Base-by-base conservation (phyloP, 805 yeast genomes). In the Tanozyma kutaoensis region DNA sequence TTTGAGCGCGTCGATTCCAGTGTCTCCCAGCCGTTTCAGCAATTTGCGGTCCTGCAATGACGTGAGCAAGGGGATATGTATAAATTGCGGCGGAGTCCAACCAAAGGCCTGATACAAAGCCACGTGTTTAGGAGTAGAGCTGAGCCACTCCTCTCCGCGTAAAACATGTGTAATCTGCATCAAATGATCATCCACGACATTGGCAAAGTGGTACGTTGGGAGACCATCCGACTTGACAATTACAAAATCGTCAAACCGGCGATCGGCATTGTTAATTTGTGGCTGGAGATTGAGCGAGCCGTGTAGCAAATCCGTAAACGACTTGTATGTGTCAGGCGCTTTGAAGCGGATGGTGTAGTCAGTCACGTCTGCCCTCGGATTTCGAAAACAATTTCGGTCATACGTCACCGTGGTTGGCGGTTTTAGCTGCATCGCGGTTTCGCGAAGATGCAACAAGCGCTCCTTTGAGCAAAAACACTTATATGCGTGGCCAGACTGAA, bases 131-230 rank as follows among this genome's bases (percentile, higher is more conserved):
- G 96, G 95, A 0, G 98, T 91, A 0, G 97, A 82, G 1, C 94
- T 79, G 8, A 91, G 55, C 98, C 99, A 91, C 49, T 91, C 98
- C 45, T 91, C 98, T 19, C 99, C 99, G 38, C 99, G 63, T 4
- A 91, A 73, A 7, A 91, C 98, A 50, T 91, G 96, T 0, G 95
- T 80, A 24, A 91, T 79, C 24, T 72, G 50, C 98, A 91, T 91
- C 25, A 80, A 54, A 47, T 86, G 93, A 46, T 91, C 99, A 46
- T 91, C 99, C 3, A 91, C 70, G 5, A 91, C 95, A 43, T 82
- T 88, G 11, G 98, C 98, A 43, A 91, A 76, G 52, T 91, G 99
- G 42, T 91, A 91, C 0, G 99, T 91, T 15, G 99, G 99, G 33
- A 82, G 56, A 0, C 88, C 86, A 48, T 91, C 97, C n/a, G 94